Evolutionary conservation across 176 grass and related monocot genomes (phyloP).

Genomic region (Tillandsia fasciculata): DNA sequence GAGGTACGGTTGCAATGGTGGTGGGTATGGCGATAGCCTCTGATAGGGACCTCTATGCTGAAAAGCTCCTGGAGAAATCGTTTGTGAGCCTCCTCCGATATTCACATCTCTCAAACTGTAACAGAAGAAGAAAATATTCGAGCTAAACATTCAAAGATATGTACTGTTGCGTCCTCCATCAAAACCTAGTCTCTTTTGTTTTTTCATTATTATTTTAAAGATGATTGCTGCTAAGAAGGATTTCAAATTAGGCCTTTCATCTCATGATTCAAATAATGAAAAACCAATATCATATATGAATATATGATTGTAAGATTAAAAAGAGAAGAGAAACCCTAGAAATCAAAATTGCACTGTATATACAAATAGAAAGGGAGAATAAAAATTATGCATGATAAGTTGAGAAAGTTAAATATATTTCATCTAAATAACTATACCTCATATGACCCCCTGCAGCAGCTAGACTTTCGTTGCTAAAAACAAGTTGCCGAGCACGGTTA

Average conservation of each 20-base stretch:
- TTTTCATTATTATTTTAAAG: too few relatives aligned
- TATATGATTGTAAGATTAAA: too few relatives aligned
- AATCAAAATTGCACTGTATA: too few relatives aligned
- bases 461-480: conserved; percentile 84
- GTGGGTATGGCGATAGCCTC: conserved; percentile 33
- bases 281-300: too few relatives aligned
- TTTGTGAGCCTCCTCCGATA: conserved; percentile 33
- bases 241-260: too few relatives aligned
- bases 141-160: background rate
- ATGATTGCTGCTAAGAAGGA: too few relatives aligned
- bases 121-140: background rate
- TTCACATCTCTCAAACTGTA: conserved; percentile 67
- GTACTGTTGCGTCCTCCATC: background rate
- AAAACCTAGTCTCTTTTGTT: too few relatives aligned
- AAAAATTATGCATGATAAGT: background rate
- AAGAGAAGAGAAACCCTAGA: conserved; percentile 28
- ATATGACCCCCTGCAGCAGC: conserved; percentile 36
- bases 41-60: conserved; percentile 35
- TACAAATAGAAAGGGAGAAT: background rate
- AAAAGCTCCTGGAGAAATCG: conserved; percentile 30
- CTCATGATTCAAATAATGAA: too few relatives aligned
- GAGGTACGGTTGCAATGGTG: conserved; percentile 47
- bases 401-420: background rate
- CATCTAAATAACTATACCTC: conserved; percentile 30
- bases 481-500: conserved; percentile 88